These are phyloP conservation scores for Fraxinus velutina DNA, from an alignment of 305 asterid genomes.

Conservation along the genomic window DNA sequence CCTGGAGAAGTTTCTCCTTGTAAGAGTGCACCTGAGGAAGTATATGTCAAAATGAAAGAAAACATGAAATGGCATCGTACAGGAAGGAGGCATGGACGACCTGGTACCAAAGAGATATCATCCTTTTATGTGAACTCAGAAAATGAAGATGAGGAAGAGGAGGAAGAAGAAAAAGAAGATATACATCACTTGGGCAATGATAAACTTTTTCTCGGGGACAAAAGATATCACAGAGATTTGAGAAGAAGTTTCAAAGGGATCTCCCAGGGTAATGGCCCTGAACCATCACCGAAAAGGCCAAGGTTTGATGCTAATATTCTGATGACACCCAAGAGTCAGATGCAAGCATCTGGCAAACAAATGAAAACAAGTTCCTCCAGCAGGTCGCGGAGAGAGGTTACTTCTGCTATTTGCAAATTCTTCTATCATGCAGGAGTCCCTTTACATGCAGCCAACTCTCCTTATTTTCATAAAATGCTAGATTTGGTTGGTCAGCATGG, in stretches of 20 bases:
- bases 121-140: conserved; percentile 54
- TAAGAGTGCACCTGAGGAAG: conserved; percentile 89
- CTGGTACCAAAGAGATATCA: conserved; percentile 57
- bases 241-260: conserved; percentile 52
- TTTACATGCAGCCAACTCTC: conserved; percentile 76
- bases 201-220: conserved; percentile 49
- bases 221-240: conserved; percentile 51
- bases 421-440: conserved; percentile 91
- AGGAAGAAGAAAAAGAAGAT: conserved; percentile 50
- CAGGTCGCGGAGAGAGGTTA: conserved; percentile 69
- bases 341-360: conserved; percentile 48
- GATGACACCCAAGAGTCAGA: conserved; percentile 44
- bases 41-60: conserved; percentile 75
- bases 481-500: conserved; percentile 78
- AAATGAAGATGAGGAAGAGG: conserved; percentile 64
- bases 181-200: conserved; percentile 42
- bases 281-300: conserved; percentile 48
- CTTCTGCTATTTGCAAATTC: conserved; percentile 82
- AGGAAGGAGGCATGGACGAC: conserved; percentile 75
- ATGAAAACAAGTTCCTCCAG: conserved; percentile 49
- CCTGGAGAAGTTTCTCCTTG: conserved; percentile 97
- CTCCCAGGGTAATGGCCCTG: conserved; percentile 44
- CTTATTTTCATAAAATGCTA: conserved; percentile 80
- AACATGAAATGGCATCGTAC: conserved; percentile 98
- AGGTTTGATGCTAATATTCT: conserved; percentile 48